Evolutionary conservation across 1,284 basidiomycete genomes (phyloP), one percentile per base, ranked within the genome.

Genomic region (Ganoderma meredithae): DNA sequence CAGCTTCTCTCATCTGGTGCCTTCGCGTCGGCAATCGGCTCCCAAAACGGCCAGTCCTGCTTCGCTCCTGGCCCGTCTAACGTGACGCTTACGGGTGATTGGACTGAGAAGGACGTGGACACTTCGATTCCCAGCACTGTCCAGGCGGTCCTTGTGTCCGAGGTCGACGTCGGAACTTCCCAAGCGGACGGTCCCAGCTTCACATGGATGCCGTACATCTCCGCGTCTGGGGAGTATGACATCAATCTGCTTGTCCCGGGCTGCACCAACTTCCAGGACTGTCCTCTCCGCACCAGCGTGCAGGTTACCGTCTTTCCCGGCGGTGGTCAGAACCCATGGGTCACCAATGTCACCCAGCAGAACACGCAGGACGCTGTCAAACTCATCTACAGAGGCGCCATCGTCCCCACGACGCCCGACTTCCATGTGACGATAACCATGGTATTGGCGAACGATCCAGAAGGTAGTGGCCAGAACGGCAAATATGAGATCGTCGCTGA

Each of bases 1-100:
- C 95, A 99, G 78, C 84, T 99, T 9, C 88, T 99, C 13, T 97
- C 95, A 0, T 92, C 94, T 10, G 97, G 97, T 70, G 93, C 95
- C 6, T 96, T 93, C 76, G 94, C 90, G 2, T 95, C 93, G 2
- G 86, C 93, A 0, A 81, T 92, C 64, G 78, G 80, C 61, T 74
- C 76, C 22, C 81, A 89, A 65, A 96, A 96, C 77, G 81, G 80
- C 17, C 79, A 83, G 55, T 93, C 93, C 0, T 96, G 95, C 77
- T 94, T 91, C 74, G 88, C 91, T 1, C 90, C 92, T 5, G 85
- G 83, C 68, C 81, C 90, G 1, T 94, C 93, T 31, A 90, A 89
- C 69, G 83, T 89, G 25, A 79, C 85, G 0, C 82, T 80, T 60
- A 90, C 90, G 0, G 93, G 94, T 3, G 77, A 81, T n/a, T 97